A percentile compares a stretch with the other conserved stretches of the same genome.
These are phyloP conservation scores for Rhododendron kiyosumense DNA, from an alignment of 148 eudicot genomes.

Conservation along the genomic window DNA sequence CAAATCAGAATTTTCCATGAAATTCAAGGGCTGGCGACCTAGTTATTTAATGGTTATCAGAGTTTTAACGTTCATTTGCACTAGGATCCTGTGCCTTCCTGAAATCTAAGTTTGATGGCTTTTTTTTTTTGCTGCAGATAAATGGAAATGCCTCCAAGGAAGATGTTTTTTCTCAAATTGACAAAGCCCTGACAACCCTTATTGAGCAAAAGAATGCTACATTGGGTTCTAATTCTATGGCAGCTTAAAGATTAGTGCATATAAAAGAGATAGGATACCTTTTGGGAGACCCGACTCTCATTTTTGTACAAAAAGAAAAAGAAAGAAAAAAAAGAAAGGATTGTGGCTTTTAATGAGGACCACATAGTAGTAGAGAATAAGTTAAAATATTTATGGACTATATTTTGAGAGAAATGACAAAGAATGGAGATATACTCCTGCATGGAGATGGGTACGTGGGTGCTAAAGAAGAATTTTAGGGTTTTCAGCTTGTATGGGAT, in stretches of 20 bases:
- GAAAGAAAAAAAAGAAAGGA: too few relatives aligned
- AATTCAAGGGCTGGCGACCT: background rate
- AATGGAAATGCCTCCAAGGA: slow-evolving; percentile 64
- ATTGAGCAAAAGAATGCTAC: slow-evolving; percentile 31
- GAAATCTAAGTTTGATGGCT: background rate
- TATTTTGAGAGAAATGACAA: too few relatives aligned
- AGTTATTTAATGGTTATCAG: background rate
- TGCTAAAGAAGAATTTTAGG: too few relatives aligned
- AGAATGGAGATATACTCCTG: too few relatives aligned
- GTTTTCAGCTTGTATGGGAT: too few relatives aligned
- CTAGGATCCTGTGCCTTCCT: background rate
- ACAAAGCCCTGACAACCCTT: slow-evolving; percentile 43
- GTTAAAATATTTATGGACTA: too few relatives aligned
- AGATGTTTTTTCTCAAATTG: slow-evolving; percentile 76
- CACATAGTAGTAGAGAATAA: too few relatives aligned
- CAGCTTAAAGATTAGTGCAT: slow-evolving; percentile 22
- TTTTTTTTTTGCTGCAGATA: slow-evolving; percentile 46
- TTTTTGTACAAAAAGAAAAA: too few relatives aligned
- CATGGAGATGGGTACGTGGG: too few relatives aligned
- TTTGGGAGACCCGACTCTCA: too few relatives aligned
- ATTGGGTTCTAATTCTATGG: slow-evolving; percentile 39
- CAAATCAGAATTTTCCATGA: background rate
- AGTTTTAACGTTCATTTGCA: background rate
- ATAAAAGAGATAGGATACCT: background rate
- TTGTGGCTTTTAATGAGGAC: too few relatives aligned